Conservation (phyloP, 805 yeast species). For the Suhomyces pyralidae region DNA sequence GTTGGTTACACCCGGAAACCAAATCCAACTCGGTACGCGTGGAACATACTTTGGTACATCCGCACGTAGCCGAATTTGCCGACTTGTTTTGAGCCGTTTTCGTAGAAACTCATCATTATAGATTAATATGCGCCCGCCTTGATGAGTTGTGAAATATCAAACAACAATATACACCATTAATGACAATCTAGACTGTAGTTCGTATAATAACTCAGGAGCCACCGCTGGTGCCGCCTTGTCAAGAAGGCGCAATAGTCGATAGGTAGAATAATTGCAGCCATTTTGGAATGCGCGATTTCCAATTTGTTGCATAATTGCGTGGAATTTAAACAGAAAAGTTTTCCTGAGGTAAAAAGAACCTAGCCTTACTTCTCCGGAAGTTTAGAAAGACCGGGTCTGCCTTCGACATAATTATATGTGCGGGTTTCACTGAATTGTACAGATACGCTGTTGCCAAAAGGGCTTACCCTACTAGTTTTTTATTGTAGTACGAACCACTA, state of each 20-base stretch:
- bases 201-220: too few relatives aligned
- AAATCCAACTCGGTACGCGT: neutral
- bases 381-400: too few relatives aligned
- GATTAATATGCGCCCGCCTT: neutral
- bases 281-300: neutral
- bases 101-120: neutral
- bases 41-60: conserved; percentile 27
- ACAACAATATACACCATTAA: neutral
- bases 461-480: neutral
- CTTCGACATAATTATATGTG: too few relatives aligned
- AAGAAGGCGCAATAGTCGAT: neutral
- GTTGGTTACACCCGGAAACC: conserved; percentile 6
- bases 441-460: too few relatives aligned
- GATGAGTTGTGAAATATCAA: neutral
- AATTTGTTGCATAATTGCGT: neutral
- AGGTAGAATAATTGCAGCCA: neutral
- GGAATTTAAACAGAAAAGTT: too few relatives aligned
- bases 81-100: conserved; percentile 32
- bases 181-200: neutral
- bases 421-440: too few relatives aligned
- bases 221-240: neutral
- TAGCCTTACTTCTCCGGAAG: too few relatives aligned
- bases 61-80: conserved; percentile 44
- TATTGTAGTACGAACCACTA: conserved; percentile 14
- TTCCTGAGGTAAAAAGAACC: too few relatives aligned